Evolutionary conservation across 208 protist genomes (phyloP).

Genomic region (Crithidia acanthocephali): DNA sequence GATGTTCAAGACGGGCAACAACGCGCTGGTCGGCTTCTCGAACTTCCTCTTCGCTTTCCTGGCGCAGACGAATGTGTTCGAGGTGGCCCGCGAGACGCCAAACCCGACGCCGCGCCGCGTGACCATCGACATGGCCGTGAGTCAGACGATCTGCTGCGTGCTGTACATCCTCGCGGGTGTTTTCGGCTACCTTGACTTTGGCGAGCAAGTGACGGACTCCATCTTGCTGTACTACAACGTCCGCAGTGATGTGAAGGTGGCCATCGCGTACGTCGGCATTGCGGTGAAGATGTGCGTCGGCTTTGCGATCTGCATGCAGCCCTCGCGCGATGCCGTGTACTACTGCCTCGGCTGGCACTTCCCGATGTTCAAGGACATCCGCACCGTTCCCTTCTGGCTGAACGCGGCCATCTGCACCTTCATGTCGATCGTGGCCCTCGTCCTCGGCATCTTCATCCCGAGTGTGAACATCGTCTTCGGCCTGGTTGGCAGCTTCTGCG

Average conservation of each 20-base stretch:
- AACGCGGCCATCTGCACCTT: conserved; percentile 58
- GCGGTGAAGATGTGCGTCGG: conserved; percentile 76
- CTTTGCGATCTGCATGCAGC: conserved; percentile 81
- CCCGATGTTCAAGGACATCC: conserved; percentile 50
- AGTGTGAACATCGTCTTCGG: conserved; percentile 78
- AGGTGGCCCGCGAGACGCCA: conserved; percentile 71
- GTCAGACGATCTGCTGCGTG: conserved; percentile 63
- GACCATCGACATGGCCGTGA: conserved; percentile 54
- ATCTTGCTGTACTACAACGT: conserved; percentile 76
- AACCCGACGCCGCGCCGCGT: conserved; percentile 50
- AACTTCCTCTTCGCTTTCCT: conserved; percentile 87
- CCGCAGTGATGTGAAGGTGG: conserved; percentile 49
- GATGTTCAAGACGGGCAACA: conserved; percentile 71
- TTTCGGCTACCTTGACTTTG: conserved; percentile 86
- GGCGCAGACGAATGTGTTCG: conserved; percentile 80
- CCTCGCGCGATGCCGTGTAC: conserved; percentile 70
- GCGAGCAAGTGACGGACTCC: conserved; percentile 49
- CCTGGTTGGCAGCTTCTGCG: conserved; percentile 77
- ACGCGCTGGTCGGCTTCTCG: conserved; percentile 67
- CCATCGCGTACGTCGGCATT: conserved; percentile 71
- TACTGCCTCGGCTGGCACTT: conserved; percentile 63
- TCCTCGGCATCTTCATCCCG: conserved; percentile 80
- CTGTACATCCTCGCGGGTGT: conserved; percentile 79
- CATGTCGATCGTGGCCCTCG: conserved; percentile 66
- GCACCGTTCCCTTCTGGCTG: conserved; percentile 59